These are phyloP conservation scores for Coemansia reversa DNA, from an alignment of 192 early-diverging fungal genomes.

Conservation along the genomic window DNA sequence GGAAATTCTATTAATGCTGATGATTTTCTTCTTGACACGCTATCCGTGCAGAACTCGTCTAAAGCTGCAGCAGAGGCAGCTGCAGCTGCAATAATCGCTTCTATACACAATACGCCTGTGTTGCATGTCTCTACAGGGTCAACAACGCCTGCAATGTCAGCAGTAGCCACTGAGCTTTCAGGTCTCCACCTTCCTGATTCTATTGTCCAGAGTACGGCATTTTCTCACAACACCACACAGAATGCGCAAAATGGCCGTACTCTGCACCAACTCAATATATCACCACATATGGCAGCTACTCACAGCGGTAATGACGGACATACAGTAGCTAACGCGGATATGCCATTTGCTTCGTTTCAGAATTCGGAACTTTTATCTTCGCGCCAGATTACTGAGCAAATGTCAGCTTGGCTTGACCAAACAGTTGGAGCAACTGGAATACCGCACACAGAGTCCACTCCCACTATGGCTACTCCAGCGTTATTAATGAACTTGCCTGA, in stretches of 20 bases:
- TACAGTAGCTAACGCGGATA: neutral
- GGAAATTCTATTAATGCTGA: neutral
- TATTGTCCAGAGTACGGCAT: neutral
- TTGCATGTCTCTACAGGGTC: neutral
- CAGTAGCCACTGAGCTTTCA: neutral
- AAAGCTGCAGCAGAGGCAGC: too few relatives aligned
- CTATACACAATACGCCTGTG: constrained; percentile 3
- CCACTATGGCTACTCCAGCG: constrained; percentile 36
- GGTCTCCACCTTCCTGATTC: constrained; percentile 13
- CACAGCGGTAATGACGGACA: neutral
- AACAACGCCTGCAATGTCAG: constrained; percentile 1
- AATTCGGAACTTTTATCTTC: too few relatives aligned
- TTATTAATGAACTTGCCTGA: constrained; percentile 49
- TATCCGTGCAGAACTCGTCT: neutral
- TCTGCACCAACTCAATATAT: constrained; percentile 22
- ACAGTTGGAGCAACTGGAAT: neutral
- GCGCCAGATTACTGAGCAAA: constrained; percentile 2
- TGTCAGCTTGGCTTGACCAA: constrained; percentile 10
- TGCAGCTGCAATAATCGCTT: neutral
- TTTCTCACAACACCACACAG: too few relatives aligned
- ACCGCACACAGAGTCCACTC: neutral
- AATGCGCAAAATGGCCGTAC: constrained; percentile 11
- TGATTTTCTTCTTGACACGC: constrained; percentile 17
- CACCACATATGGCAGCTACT: constrained; percentile 4
- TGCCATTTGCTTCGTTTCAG: too few relatives aligned